phyloP scores from a whole-genome alignment of 495 filamentous ascomycete genomes.

The Daldinia childiae region DNA sequence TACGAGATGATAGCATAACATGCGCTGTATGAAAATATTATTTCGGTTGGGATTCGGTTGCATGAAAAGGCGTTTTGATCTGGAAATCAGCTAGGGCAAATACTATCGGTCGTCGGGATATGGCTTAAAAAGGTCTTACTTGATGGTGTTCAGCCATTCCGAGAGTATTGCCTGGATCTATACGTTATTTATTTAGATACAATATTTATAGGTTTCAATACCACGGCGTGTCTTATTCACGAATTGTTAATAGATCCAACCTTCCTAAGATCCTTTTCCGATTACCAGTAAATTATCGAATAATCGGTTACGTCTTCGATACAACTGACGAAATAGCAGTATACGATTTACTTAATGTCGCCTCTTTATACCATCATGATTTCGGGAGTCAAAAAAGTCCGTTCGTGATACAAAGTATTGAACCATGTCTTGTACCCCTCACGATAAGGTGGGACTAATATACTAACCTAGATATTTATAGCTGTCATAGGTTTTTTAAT shows the following conservation, averaged over 20 bases:
- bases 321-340: too few species aligned
- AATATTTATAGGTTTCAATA: not conserved
- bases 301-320: too few species aligned
- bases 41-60: slow-evolving; percentile 4
- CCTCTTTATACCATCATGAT: too few species aligned
- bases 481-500: not conserved
- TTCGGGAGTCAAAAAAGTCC: too few species aligned
- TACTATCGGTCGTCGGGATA: not conserved
- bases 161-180: slow-evolving; percentile 37
- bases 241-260: too few species aligned
- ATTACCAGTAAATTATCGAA: too few species aligned
- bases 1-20: slow-evolving; percentile 34
- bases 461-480: not conserved
- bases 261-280: too few species aligned
- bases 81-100: not conserved
- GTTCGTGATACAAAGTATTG: too few species aligned
- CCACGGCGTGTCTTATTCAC: not conserved
- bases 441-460: not conserved
- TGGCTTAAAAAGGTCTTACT: not conserved
- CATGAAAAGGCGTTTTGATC: slow-evolving; percentile 13
- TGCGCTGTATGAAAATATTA: slow-evolving; percentile 25
- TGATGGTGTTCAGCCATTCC: not conserved
- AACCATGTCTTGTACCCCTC: not conserved
- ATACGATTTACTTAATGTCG: too few species aligned
- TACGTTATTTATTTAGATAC: not conserved